Conservation (phyloP, 1,284 basidiomycete genomes). For the Coniferiporia sulphurascens region DNA sequence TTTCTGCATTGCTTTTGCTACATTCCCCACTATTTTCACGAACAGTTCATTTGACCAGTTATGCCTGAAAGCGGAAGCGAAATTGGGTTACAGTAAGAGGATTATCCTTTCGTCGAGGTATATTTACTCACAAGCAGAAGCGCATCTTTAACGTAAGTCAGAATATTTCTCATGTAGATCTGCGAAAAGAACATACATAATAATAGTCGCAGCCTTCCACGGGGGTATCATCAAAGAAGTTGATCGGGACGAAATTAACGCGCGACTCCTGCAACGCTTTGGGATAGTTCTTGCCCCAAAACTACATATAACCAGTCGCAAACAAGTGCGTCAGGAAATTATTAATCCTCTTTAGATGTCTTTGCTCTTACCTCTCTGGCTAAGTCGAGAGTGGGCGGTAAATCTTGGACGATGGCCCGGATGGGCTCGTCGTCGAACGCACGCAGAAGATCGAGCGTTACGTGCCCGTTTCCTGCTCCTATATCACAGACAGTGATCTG, state of each 20-base stretch:
- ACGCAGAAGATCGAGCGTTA: conserved; percentile 38
- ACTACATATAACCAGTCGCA: not conserved
- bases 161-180: not conserved
- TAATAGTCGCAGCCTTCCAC: conserved; percentile 39
- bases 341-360: not conserved
- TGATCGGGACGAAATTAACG: conserved; percentile 36
- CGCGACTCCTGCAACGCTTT: conserved; percentile 30
- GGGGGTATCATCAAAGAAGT: conserved; percentile 41
- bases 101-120: not conserved
- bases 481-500: conserved; percentile 42
- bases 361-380: conserved; percentile 26
- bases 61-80: conserved; percentile 20
- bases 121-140: conserved; percentile 3
- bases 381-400: conserved; percentile 33
- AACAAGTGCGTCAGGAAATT: not conserved
- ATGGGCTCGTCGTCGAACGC: conserved; percentile 33
- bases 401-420: conserved; percentile 42
- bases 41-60: conserved; percentile 27
- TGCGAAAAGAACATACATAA: conserved; percentile 33
- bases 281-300: conserved; percentile 33
- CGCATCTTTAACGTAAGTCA: not conserved
- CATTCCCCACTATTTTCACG: conserved; percentile 25
- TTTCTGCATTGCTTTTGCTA: conserved; percentile 22
- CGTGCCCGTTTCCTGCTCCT: conserved; percentile 41
- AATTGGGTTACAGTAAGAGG: not conserved